Conservation (phyloP, 2,329 filamentous ascomycete genomes). For the Arachnopeziza araneosa region DNA sequence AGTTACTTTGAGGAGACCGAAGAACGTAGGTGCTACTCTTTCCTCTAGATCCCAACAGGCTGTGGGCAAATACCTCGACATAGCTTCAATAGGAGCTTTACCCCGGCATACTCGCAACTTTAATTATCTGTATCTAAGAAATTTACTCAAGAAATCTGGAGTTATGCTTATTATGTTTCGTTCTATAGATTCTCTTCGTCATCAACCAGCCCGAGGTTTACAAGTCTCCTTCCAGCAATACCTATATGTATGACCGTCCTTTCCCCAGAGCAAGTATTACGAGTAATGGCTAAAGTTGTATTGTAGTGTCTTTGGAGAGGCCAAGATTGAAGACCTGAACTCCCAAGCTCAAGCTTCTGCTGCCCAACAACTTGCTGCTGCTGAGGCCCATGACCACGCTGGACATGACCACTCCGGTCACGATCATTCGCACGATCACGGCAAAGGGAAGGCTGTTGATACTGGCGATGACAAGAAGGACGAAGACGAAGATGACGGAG, state of each 20-base stretch:
- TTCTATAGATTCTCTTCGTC: constrained; percentile 86
- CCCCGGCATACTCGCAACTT: not conserved
- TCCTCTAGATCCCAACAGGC: not conserved
- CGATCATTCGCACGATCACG: constrained; percentile 70
- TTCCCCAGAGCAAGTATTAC: not conserved
- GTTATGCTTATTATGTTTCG: constrained; percentile 13
- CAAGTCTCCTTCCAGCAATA: constrained; percentile 99
- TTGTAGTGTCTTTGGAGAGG: constrained; percentile 92
- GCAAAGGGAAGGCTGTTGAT: constrained; percentile 54
- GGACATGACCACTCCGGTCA: constrained; percentile 52
- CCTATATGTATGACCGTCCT: constrained; percentile 78
- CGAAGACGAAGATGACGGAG: constrained; percentile 77
- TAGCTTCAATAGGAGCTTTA: not conserved
- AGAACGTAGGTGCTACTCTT: constrained; percentile 72
- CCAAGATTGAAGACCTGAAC: constrained; percentile 99
- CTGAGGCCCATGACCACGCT: constrained; percentile 46
- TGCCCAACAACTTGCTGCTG: constrained; percentile 86
- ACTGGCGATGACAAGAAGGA: constrained; percentile 67
- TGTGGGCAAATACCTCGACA: not conserved
- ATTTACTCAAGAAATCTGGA: not conserved
- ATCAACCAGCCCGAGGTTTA: constrained; percentile 99
- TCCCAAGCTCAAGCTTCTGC: constrained; percentile 94
- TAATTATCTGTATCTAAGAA: not conserved
- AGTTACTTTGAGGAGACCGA: constrained; percentile 94
- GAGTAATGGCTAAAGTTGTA: constrained; percentile 8